phyloP scores from a whole-genome alignment of 495 filamentous ascomycete species.

The Friedmanniomyces endolithicus region DNA sequence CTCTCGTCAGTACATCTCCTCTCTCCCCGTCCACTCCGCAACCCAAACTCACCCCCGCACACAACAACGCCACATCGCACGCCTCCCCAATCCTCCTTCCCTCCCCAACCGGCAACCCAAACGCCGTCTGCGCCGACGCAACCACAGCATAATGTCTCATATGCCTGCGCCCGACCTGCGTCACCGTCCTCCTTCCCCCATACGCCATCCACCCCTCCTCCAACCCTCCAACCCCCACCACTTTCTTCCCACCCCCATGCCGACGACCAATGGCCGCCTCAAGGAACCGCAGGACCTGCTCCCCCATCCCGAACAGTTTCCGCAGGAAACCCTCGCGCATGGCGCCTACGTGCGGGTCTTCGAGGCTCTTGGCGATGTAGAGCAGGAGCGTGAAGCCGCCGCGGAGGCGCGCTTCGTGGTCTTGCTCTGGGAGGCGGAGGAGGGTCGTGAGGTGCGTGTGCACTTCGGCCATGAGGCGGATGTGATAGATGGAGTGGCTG shows the following conservation, averaged over 20 bases:
- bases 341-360: neutral
- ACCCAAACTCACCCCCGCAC: neutral
- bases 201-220: neutral
- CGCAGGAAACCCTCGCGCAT: neutral
- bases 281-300: slow-evolving; percentile 1
- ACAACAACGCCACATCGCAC: neutral
- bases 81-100: neutral
- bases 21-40: neutral
- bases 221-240: neutral
- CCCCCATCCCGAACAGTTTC: slow-evolving; percentile 1
- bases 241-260: neutral
- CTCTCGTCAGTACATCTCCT: too few relatives aligned
- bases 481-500: neutral
- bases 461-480: neutral
- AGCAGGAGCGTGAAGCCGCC: neutral
- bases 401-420: neutral
- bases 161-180: neutral
- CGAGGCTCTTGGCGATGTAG: neutral
- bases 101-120: neutral
- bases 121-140: too few relatives aligned
- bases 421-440: neutral
- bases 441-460: neutral
- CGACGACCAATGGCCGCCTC: neutral
- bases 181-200: neutral
- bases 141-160: neutral